Conservation (phyloP, 768 basidiomycete species). For the Naganishia friedmannii region DNA sequence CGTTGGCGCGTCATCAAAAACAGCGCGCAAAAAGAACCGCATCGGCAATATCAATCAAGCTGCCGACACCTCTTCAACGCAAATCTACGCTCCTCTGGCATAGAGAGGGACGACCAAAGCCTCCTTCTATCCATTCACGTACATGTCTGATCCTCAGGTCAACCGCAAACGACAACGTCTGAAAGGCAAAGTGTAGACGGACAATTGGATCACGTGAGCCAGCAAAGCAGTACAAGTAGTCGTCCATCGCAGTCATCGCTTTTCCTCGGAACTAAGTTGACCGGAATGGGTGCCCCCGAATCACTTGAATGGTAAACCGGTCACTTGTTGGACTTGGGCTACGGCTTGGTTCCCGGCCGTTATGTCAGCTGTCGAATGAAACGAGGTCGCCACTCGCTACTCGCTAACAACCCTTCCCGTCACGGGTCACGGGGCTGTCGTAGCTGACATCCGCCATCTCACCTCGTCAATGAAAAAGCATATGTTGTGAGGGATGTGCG, state of each 20-base stretch:
- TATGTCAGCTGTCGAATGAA: no score
- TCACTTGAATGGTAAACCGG: background rate
- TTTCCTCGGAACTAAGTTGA: conserved; percentile 19
- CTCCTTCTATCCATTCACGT: background rate
- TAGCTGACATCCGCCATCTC: no score
- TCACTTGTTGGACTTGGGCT: background rate
- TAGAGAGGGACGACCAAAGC: background rate
- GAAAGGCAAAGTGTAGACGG: background rate
- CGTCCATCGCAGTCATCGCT: conserved; percentile 11
- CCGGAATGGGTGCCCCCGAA: background rate
- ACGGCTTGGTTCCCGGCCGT: background rate
- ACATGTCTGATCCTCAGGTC: background rate
- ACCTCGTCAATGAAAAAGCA: no score
- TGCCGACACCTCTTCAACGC: conserved; percentile 1
- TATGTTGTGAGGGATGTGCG: no score
- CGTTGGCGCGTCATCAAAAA: conserved; percentile 26
- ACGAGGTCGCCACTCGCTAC: no score
- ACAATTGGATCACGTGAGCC: background rate
- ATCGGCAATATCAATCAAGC: conserved; percentile 9
- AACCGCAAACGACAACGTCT: background rate
- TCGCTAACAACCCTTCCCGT: no score
- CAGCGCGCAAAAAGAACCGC: conserved; percentile 1
- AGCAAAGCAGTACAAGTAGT: no score
- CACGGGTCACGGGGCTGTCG: no score
- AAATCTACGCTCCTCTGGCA: background rate